A percentile compares a stretch with the other conserved stretches of the same genome.
Conservation (phyloP, 495 filamentous ascomycete species). For the Astrothelium macrocarpum region DNA sequence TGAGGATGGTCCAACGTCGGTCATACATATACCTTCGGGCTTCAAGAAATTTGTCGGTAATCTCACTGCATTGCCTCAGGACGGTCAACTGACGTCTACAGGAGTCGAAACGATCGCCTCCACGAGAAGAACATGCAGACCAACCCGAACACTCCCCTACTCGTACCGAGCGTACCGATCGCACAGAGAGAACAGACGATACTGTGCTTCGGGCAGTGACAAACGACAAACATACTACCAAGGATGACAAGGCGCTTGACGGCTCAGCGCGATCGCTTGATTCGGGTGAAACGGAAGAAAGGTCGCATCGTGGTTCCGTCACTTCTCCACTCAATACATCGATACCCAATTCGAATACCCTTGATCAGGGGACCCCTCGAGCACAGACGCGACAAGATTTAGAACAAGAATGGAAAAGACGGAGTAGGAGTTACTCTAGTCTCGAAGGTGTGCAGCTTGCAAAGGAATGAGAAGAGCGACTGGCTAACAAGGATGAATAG, state of each 20-base stretch:
- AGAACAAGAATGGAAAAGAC: constrained; percentile 44
- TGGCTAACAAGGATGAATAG: constrained; percentile 14
- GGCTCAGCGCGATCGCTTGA: constrained; percentile 13
- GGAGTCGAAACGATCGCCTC: constrained; percentile 24
- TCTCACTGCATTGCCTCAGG: constrained; percentile 14
- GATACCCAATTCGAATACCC: constrained; percentile 38
- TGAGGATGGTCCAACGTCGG: constrained; percentile 63
- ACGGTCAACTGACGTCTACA: constrained; percentile 11
- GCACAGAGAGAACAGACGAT: constrained; percentile 15
- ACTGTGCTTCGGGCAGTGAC: constrained; percentile 16
- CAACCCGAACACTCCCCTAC: constrained; percentile 19
- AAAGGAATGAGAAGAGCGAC: constrained; percentile 21
- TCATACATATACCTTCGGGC: constrained; percentile 76
- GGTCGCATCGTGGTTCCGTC: background rate
- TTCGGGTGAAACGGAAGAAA: constrained; percentile 8
- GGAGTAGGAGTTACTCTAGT: constrained; percentile 42
- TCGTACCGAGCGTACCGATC: background rate
- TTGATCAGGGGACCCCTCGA: constrained; percentile 66
- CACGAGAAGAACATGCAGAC: constrained; percentile 5
- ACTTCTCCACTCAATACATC: constrained; percentile 3
- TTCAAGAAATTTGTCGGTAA: constrained; percentile 66
- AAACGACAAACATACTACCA: constrained; percentile 13
- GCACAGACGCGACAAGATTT: constrained; percentile 68
- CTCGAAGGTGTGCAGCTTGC: constrained; percentile 56
- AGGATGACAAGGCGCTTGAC: constrained; percentile 24